phyloP scores from a whole-genome alignment of 164 flowering plant genomes.

The Dillenia suffruticosa region DNA sequence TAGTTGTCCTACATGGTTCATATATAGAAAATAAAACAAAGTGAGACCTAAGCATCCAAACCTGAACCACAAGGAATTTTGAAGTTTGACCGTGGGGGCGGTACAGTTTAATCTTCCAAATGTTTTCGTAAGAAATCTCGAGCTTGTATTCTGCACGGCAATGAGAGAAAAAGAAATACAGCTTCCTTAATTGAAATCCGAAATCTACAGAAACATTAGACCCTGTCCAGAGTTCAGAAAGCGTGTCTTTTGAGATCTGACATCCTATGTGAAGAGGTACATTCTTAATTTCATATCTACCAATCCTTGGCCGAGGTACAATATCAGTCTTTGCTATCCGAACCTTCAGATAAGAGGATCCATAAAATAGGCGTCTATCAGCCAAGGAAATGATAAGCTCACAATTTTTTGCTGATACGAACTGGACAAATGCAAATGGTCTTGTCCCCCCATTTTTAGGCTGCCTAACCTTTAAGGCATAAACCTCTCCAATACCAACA shows the following conservation, averaged over 20 bases:
- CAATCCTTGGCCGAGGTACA: constrained; percentile 41
- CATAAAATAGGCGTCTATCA: constrained; percentile 30
- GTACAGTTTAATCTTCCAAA: constrained; percentile 66
- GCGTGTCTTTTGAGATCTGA: constrained; percentile 42
- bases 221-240: constrained; percentile 38
- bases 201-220: constrained; percentile 36
- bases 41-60: constrained; percentile 10
- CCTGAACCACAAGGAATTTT: constrained; percentile 73
- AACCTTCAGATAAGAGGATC: constrained; percentile 36
- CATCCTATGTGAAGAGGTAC: constrained; percentile 55
- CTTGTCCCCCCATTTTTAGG: constrained; percentile 23
- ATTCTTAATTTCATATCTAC: constrained; percentile 28
- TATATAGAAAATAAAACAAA: not conserved
- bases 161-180: constrained; percentile 17
- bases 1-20: not conserved
- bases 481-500: constrained; percentile 53
- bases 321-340: constrained; percentile 40
- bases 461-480: constrained; percentile 41
- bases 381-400: constrained; percentile 30
- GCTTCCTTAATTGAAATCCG: constrained; percentile 27
- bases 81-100: constrained; percentile 24
- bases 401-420: constrained; percentile 27
- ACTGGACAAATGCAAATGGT: constrained; percentile 60
- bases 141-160: constrained; percentile 17
- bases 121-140: constrained; percentile 51